Evolutionary conservation across 2,329 filamentous ascomycete species (phyloP).

Genomic region (Colletotrichum navitas): DNA sequence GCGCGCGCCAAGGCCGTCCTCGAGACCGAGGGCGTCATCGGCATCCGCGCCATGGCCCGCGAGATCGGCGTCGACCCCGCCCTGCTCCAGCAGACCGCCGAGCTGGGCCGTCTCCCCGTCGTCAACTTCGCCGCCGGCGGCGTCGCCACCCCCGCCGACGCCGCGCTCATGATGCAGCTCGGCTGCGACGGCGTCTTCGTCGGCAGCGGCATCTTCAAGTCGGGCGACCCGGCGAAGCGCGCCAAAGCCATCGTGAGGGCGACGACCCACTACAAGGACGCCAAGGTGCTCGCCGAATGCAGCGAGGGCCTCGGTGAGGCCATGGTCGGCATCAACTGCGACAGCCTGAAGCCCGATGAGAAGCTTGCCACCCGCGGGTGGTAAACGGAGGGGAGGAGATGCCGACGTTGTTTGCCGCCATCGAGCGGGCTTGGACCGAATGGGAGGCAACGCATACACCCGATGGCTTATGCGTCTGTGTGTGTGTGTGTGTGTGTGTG

Average conservation of each 20-base stretch:
- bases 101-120: conserved; percentile 89
- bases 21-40: conserved; percentile 62
- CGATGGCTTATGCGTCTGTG: background rate
- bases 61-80: conserved; percentile 83
- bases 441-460: background rate
- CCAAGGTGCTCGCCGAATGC: conserved; percentile 87
- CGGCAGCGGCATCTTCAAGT: conserved; percentile 97
- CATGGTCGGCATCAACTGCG: conserved; percentile 95
- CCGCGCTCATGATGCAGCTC: conserved; percentile 97
- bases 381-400: conserved; percentile 59
- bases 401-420: background rate
- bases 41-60: conserved; percentile 79
- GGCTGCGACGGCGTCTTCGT: conserved; percentile 99
- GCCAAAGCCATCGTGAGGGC: conserved; percentile 96
- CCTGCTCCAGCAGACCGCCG: conserved; percentile 86
- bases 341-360: conserved; percentile 80
- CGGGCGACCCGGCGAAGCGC: conserved; percentile 87
- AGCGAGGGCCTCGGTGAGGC: conserved; percentile 94
- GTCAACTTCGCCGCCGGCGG: conserved; percentile 99
- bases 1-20: conserved; percentile 83
- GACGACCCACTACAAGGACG: conserved; percentile 89
- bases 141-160: conserved; percentile 98
- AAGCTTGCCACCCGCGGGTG: conserved; percentile 89
- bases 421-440: background rate
- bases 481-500: background rate